phyloP scores from a whole-genome alignment of 148 eudicot species.

The Fagopyrum esculentum region DNA sequence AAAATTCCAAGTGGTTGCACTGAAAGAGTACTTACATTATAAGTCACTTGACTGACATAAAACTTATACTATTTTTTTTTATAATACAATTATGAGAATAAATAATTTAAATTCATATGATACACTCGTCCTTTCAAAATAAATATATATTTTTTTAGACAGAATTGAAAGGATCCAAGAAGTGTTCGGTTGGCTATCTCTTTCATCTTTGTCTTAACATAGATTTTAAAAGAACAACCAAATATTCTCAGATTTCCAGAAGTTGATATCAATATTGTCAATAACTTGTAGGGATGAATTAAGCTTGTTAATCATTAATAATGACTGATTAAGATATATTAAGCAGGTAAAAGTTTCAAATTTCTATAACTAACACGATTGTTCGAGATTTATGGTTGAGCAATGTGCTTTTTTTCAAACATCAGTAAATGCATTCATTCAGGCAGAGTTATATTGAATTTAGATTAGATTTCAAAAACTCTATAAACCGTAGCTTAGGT shows the following conservation, averaged over 20 bases:
- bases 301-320: background rate
- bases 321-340: conserved; percentile 1
- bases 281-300: conserved; percentile 1
- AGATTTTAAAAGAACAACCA: conserved; percentile 2
- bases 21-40: conserved; percentile 11
- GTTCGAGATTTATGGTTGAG: background rate
- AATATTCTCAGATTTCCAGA: conserved; percentile 7
- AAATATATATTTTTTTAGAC: background rate
- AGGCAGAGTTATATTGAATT: background rate
- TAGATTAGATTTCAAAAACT: background rate
- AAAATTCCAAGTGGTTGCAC: conserved; percentile 11
- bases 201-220: conserved; percentile 4
- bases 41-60: conserved; percentile 7
- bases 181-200: conserved; percentile 13
- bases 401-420: background rate
- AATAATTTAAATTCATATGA: background rate
- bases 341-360: conserved; percentile 4
- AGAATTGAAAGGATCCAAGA: conserved; percentile 11
- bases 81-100: background rate
- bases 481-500: conserved; percentile 7
- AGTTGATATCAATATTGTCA: conserved; percentile 4
- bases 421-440: background rate
- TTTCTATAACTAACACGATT: background rate
- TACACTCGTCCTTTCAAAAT: background rate
- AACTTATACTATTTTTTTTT: background rate